Evolutionary conservation across 345 rosid species (phyloP), one percentile per base, ranked within the genome.

Genomic region (Linum lewisii): DNA sequence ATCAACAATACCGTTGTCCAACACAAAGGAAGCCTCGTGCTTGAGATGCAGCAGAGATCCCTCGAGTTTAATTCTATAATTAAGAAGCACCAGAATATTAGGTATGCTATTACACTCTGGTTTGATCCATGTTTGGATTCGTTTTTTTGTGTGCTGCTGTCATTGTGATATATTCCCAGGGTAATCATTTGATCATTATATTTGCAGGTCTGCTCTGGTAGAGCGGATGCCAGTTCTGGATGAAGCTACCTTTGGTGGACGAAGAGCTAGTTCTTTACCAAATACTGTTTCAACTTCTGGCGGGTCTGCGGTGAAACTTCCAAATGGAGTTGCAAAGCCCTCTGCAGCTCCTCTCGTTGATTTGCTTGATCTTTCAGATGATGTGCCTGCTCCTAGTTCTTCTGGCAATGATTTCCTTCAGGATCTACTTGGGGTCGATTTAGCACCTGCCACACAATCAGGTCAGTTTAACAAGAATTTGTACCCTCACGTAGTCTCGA

Each of bases 151-250:
- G n/a, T n/a, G n/a, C n/a, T 34, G 38, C 38, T 34, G 0, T 34
- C 38, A 34, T 34, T 34, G 38, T 11, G 38, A 34, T 34, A 34
- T 23, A 24, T 51, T 55, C 58, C 34, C 68, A 51, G 63, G 32
- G 64, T 66, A 32, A 26, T 32, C 54, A 66, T 53, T 57, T 65
- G 58, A 75, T 77, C 58, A 67, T 54, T 59, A 70, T 75, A 7
- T 77, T 67, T 76, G 60, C 76, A 93, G 99, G 75, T 73, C 97
- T 72, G 75, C 90, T 2, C 77, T 93, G 75, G 87, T 93, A 72
- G 99, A 90, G 75, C 84, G 97, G 74, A 94, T 94, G 97, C 99
- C 99, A 1, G 96, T 94, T 68, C 66, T 90, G 72, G 99, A 94
- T 80, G 95, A 94, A 81, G 92, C 92, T 70, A 81, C 95, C 64